These are phyloP conservation scores for Ceratobasidium sp. DNA, from an alignment of 1,284 basidiomycete genomes.

Conservation along the genomic window DNA sequence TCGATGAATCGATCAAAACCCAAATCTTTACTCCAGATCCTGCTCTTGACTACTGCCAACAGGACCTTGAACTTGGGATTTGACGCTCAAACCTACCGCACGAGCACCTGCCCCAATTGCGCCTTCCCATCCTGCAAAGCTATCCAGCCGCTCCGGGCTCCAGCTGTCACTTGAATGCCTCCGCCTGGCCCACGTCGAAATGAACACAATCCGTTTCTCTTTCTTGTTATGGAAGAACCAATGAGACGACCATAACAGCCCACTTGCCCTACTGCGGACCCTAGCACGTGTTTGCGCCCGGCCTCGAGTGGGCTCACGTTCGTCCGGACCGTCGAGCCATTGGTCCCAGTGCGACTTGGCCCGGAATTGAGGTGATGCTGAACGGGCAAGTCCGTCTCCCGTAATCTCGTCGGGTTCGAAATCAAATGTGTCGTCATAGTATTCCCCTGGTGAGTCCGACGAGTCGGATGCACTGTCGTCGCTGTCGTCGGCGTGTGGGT, in stretches of 20 bases:
- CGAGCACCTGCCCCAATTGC: conserved; percentile 73
- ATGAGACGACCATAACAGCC: conserved; percentile 93
- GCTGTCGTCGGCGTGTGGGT: conserved; percentile 82
- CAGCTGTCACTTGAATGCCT: conserved; percentile 22
- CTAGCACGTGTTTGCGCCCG: conserved; percentile 29
- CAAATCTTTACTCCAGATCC: background rate
- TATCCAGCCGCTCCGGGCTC: conserved; percentile 51
- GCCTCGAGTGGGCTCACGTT: conserved; percentile 42
- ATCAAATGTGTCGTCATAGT: conserved; percentile 68
- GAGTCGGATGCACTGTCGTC: conserved; percentile 64
- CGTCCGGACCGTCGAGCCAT: conserved; percentile 47
- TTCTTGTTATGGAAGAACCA: conserved; percentile 98
- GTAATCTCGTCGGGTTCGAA: conserved; percentile 73
- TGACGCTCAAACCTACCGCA: conserved; percentile 61
- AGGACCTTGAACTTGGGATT: background rate
- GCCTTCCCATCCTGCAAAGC: conserved; percentile 78
- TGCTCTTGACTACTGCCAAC: background rate
- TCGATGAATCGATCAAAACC: conserved; percentile 12
- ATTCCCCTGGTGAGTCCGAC: conserved; percentile 56
- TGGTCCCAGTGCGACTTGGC: conserved; percentile 41
- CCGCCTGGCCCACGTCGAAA: conserved; percentile 88
- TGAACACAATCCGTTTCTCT: conserved; percentile 89
- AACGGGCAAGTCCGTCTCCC: conserved; percentile 60
- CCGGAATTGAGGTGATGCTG: conserved; percentile 41
- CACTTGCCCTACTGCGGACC: conserved; percentile 56